Conservation (phyloP, 2,329 filamentous ascomycete genomes). For the Blastomyces silverae region DNA sequence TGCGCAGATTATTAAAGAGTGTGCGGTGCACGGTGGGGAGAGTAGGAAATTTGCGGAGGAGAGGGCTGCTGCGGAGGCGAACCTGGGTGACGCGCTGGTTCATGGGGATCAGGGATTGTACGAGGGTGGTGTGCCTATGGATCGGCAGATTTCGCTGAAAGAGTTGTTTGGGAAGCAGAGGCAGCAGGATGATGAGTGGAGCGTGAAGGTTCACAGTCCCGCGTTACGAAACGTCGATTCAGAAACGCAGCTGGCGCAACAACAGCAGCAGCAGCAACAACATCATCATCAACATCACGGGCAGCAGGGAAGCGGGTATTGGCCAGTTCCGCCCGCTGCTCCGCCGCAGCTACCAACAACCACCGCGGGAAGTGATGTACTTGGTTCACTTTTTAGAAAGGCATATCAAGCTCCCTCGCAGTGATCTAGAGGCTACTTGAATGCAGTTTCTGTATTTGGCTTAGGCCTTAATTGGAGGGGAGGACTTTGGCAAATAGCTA, state of each 20-base stretch:
- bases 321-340: constrained; percentile 6
- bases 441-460: not conserved
- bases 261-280: not conserved
- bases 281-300: not conserved
- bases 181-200: constrained; percentile 47
- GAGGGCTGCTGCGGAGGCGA: constrained; percentile 28
- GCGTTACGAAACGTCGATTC: constrained; percentile 16
- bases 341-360: not conserved
- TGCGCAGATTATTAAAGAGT: constrained; percentile 50
- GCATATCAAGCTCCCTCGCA: constrained; percentile 28
- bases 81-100: constrained; percentile 30
- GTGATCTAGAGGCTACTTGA: constrained; percentile 19
- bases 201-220: constrained; percentile 43
- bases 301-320: not conserved
- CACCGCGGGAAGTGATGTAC: constrained; percentile 29
- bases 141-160: constrained; percentile 48
- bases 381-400: constrained; percentile 40
- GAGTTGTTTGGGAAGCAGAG: constrained; percentile 52
- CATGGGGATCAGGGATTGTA: constrained; percentile 30
- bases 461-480: not conserved
- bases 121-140: constrained; percentile 41
- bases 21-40: constrained; percentile 47
- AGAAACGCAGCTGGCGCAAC: constrained; percentile 19
- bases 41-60: constrained; percentile 44
- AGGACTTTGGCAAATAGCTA: not conserved